Base-by-base conservation (phyloP, 345 rosid species). In the Gossypium turneri region DNA sequence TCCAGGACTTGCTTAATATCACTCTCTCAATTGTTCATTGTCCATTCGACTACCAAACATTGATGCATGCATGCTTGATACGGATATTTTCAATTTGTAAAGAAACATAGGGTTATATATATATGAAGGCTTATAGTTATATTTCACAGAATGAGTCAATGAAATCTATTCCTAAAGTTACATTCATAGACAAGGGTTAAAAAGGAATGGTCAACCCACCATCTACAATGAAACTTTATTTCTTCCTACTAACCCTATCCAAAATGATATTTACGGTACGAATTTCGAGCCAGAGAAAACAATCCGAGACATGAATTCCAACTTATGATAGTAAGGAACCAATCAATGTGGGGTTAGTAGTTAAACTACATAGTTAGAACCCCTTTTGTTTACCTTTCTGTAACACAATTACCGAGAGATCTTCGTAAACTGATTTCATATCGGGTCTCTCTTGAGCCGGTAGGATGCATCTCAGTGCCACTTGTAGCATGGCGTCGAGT, bases 381-480 rank as follows among this genome's bases (percentile, higher is more conserved):
- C 62, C 52, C 43, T 74, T 76, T 67, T 70, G 59, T 76, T 78
- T 58, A 56, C 73, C 72, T 62, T 59, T 73, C 65, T 59, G 76
- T 55, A 48, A 63, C 29, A 67, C 75, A 59, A 86, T 52, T 7
- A 74, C 58, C 0, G 85, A 85, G 45, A 92, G 86, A 50, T 88
- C 97, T 80, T 90, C 89, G 51, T 75, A 88, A 51, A 90, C 93
- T 0, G 88, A 81, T 78, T 69, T 83, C 79, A 92, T 92, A 77
- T 94, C 98, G 0, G 94, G 94, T 71, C 97, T 90, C 77, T 94
- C 98, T 1, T 90, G 84, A 0, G 96, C 96, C 13, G 96, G 86
- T 20, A 89, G 83, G 70, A 89, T 86, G 75, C 97, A 94, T 75
- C 82, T 85, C 16, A 90, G 82, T 75, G 92, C 94, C 67, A 92